These are phyloP conservation scores for Pseudopithomyces maydicus DNA, from an alignment of 2,329 filamentous ascomycete species.

Conservation along the genomic window DNA sequence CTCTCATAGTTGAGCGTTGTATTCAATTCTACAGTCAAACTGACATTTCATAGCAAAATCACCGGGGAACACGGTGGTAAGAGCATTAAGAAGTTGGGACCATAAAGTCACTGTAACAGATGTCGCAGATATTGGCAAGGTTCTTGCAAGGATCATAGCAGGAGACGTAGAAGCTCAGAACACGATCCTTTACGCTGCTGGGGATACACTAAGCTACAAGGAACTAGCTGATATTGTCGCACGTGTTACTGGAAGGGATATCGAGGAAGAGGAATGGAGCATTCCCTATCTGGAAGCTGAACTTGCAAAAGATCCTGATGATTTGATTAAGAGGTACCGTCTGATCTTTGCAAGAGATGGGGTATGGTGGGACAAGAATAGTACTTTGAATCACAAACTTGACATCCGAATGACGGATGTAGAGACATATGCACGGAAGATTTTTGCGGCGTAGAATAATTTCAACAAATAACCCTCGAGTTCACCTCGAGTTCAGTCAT, in stretches of 20 bases:
- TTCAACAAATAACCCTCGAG: background rate
- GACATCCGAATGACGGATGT: conserved; percentile 54
- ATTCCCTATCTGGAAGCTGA: conserved; percentile 52
- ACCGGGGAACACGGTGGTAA: conserved; percentile 42
- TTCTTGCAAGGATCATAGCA: conserved; percentile 61
- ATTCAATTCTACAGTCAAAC: background rate
- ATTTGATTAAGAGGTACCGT: conserved; percentile 64
- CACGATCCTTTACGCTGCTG: conserved; percentile 62
- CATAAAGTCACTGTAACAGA: conserved; percentile 67
- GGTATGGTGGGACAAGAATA: conserved; percentile 61
- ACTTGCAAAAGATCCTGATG: conserved; percentile 53
- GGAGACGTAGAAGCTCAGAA: conserved; percentile 39
- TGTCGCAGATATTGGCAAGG: conserved; percentile 65
- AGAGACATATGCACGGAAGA: conserved; percentile 42
- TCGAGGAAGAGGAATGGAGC: conserved; percentile 59
- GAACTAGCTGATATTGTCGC: conserved; percentile 61
- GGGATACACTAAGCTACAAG: conserved; percentile 66
- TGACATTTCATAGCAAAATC: conserved; percentile 39
- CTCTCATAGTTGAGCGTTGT: too few relatives aligned
- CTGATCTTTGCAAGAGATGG: conserved; percentile 66
- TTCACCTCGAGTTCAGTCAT: background rate
- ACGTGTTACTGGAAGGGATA: conserved; percentile 45
- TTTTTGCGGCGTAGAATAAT: conserved; percentile 13
- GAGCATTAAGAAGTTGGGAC: conserved; percentile 66
- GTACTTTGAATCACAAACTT: conserved; percentile 59